These are phyloP conservation scores for Aquilaria yunnanensis DNA, from an alignment of 345 rosid genomes.

Conservation along the genomic window DNA sequence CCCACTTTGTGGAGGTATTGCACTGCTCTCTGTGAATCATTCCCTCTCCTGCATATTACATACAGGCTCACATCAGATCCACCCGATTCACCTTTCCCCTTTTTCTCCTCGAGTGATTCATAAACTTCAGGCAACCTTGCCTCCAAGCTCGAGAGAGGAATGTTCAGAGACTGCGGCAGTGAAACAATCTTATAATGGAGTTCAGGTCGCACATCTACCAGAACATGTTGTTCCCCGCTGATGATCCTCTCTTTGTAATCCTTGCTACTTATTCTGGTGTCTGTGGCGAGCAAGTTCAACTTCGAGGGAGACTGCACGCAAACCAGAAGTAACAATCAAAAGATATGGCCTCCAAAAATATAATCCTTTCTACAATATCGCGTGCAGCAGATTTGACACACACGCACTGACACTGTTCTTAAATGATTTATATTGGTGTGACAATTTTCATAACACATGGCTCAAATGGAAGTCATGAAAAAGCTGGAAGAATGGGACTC, in stretches of 20 bases:
- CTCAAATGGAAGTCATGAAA: too few relatives aligned
- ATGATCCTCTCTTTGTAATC: conserved; percentile 45
- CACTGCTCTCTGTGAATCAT: conserved; percentile 93
- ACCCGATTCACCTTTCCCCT: conserved; percentile 12
- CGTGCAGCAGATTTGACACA: too few relatives aligned
- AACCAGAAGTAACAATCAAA: neutral
- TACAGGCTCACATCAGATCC: conserved; percentile 37
- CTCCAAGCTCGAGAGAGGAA: conserved; percentile 64
- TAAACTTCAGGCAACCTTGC: conserved; percentile 54
- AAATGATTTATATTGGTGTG: too few relatives aligned
- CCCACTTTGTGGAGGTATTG: conserved; percentile 55
- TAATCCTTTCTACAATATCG: too few relatives aligned
- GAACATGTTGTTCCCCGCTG: conserved; percentile 41
- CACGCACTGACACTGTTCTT: too few relatives aligned
- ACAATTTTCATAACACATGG: too few relatives aligned
- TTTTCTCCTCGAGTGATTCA: conserved; percentile 45
- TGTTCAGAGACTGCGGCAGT: conserved; percentile 67
- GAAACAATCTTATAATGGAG: conserved; percentile 86
- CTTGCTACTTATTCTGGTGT: conserved; percentile 59
- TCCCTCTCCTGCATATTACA: conserved; percentile 84
- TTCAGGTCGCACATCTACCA: conserved; percentile 83
- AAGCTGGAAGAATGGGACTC: too few relatives aligned
- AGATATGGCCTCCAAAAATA: too few relatives aligned
- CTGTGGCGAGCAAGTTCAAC: conserved; percentile 45
- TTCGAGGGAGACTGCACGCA: conserved; percentile 48